Percentiles rank a stretch among this genome's conserved stretches.
Evolutionary conservation across 1,139 yeast genomes (phyloP).

Genomic region (Saccharomyces hybrid): DNA sequence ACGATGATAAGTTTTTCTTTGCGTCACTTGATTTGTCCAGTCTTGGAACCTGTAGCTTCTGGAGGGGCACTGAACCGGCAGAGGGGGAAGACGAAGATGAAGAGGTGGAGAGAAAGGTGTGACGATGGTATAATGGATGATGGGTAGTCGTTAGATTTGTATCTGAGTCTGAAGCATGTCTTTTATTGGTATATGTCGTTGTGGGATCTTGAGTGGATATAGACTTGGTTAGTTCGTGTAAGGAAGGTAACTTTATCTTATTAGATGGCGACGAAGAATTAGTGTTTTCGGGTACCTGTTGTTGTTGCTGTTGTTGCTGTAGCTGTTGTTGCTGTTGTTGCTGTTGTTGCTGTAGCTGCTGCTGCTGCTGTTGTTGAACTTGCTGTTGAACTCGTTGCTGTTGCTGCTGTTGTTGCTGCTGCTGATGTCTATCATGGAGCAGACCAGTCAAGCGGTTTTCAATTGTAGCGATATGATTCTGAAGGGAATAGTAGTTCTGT

Average conservation of each 20-base stretch:
- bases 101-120: neutral
- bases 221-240: neutral
- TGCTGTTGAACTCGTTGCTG: neutral
- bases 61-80: neutral
- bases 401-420: neutral
- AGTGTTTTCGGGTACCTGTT: neutral
- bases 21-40: neutral
- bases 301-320: neutral
- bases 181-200: neutral
- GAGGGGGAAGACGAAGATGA: constrained; percentile 5
- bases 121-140: neutral
- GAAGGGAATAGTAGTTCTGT: neutral
- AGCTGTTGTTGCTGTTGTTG: constrained; percentile 4
- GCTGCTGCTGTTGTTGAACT: neutral
- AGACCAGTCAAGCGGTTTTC: neutral
- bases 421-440: neutral
- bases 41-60: constrained; percentile 6
- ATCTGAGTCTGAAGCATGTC: neutral
- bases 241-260: neutral
- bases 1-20: neutral
- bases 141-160: neutral
- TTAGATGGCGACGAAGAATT: neutral
- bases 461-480: neutral
- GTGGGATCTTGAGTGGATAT: neutral
- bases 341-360: neutral